Percentiles rank a stretch among this genome's conserved stretches.
Conservation (phyloP, 306 rosid genomes). For the Sindora glabra region DNA sequence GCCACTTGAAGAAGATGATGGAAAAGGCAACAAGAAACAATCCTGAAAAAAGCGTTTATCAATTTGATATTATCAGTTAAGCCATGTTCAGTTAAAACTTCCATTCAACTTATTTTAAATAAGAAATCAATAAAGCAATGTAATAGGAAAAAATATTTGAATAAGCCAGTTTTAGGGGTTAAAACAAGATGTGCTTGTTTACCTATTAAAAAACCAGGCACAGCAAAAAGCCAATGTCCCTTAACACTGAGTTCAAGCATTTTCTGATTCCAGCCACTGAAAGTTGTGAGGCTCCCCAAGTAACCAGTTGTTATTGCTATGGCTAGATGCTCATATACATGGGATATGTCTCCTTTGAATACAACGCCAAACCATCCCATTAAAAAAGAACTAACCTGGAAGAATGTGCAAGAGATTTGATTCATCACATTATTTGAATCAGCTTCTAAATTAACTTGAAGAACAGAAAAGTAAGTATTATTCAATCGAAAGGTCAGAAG, state of each 20-base stretch:
- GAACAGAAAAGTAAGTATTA: background rate
- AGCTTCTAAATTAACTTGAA: background rate
- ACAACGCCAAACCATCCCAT: constrained; percentile 97
- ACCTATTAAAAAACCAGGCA: constrained; percentile 74
- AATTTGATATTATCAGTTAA: constrained; percentile 1
- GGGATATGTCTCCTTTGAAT: constrained; percentile 62
- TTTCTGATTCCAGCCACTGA: constrained; percentile 92
- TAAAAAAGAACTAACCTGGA: constrained; percentile 76
- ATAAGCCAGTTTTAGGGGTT: background rate
- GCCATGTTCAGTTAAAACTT: background rate
- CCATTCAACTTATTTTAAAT: background rate
- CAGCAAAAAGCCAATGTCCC: constrained; percentile 56
- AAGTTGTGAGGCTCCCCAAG: constrained; percentile 90
- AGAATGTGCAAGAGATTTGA: background rate
- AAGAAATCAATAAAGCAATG: background rate
- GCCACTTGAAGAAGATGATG: constrained; percentile 46
- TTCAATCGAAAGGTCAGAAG: background rate
- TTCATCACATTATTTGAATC: background rate
- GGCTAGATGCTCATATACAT: constrained; percentile 59
- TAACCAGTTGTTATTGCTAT: constrained; percentile 78
- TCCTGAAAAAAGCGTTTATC: constrained; percentile 35
- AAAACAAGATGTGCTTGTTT: background rate
- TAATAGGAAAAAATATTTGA: background rate
- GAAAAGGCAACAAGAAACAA: constrained; percentile 62
- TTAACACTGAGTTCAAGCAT: constrained; percentile 71